Evolutionary conservation across 208 protist species (phyloP).

Genomic region (Crithidia sp.): DNA sequence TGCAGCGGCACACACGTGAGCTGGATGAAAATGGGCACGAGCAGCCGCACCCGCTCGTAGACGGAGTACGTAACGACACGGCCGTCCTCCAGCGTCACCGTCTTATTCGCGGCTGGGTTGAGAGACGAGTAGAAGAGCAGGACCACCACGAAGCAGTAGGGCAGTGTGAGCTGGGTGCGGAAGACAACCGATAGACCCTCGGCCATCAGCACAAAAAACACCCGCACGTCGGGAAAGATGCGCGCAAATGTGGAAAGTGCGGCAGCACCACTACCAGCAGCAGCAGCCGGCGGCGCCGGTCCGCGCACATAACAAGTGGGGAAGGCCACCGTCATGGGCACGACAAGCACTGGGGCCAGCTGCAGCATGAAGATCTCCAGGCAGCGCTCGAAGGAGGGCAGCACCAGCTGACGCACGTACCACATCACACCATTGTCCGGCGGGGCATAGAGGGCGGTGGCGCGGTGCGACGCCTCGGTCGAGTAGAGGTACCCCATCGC

Average conservation of each 20-base stretch:
- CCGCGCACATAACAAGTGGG: slow-evolving; percentile 24
- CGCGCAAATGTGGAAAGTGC: slow-evolving; percentile 2
- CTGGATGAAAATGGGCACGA: slow-evolving; percentile 59
- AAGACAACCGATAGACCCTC: slow-evolving; percentile 51
- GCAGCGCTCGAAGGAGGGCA: slow-evolving; percentile 55
- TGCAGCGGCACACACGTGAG: slow-evolving; percentile 54
- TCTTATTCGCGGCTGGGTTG: slow-evolving; percentile 36
- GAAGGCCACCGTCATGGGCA: slow-evolving; percentile 36
- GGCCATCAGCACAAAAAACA: slow-evolving; percentile 58
- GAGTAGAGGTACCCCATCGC: slow-evolving; percentile 37
- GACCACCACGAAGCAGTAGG: slow-evolving; percentile 47
- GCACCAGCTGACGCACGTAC: slow-evolving; percentile 78
- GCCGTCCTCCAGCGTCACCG: slow-evolving; percentile 26
- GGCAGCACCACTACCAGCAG: not conserved
- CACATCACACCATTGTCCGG: slow-evolving; percentile 75
- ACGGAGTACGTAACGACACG: slow-evolving; percentile 49
- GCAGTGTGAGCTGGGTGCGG: slow-evolving; percentile 49
- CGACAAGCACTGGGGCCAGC: slow-evolving; percentile 55
- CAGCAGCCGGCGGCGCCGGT: not conserved
- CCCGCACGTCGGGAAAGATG: slow-evolving; percentile 42
- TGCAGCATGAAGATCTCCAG: slow-evolving; percentile 61
- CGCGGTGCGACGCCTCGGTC: slow-evolving; percentile 19
- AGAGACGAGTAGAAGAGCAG: slow-evolving; percentile 71
- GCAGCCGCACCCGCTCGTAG: slow-evolving; percentile 41
- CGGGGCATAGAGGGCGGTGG: slow-evolving; percentile 65